These are phyloP conservation scores for Rhinocladiella mackenziei DNA, from an alignment of 2,329 filamentous ascomycete genomes.

Conservation along the genomic window DNA sequence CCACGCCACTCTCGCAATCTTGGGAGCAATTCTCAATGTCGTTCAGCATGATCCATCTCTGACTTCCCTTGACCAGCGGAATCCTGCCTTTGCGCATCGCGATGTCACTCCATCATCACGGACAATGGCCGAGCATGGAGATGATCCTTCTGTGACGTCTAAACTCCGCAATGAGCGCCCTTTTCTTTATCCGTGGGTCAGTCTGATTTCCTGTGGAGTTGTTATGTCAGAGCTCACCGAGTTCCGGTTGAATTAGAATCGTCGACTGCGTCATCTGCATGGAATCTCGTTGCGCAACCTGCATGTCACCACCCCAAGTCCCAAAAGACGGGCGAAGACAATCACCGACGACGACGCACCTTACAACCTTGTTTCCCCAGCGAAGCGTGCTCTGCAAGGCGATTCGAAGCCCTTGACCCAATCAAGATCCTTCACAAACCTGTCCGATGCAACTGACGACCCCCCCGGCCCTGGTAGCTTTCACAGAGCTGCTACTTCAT, in stretches of 20 bases:
- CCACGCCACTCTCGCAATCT: not conserved
- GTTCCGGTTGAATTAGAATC: slow-evolving; percentile 66
- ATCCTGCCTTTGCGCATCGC: slow-evolving; percentile 4
- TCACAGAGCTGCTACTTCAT: slow-evolving; percentile 23
- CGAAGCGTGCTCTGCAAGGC: slow-evolving; percentile 58
- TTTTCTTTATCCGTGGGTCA: slow-evolving; percentile 52
- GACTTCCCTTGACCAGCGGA: not conserved
- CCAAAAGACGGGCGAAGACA: slow-evolving; percentile 54
- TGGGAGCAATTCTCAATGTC: too few species aligned
- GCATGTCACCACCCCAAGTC: slow-evolving; percentile 57
- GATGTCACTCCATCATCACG: slow-evolving; percentile 11
- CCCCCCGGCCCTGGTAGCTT: slow-evolving; percentile 24
- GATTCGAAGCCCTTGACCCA: slow-evolving; percentile 51
- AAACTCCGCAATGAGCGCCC: slow-evolving; percentile 36
- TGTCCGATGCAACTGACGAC: slow-evolving; percentile 18
- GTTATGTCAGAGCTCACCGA: slow-evolving; percentile 1
- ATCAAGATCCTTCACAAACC: slow-evolving; percentile 51
- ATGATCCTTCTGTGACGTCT: slow-evolving; percentile 9
- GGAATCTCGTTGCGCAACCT: slow-evolving; percentile 85
- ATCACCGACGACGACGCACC: slow-evolving; percentile 74
- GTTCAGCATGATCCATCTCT: not conserved
- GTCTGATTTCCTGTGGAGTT: slow-evolving; percentile 6
- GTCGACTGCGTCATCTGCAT: slow-evolving; percentile 80
- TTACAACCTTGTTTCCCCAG: slow-evolving; percentile 61
- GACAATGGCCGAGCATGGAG: slow-evolving; percentile 20